A percentile compares a stretch with the other conserved stretches of the same genome.
phyloP scores from a whole-genome alignment of 2,329 filamentous ascomycete genomes.

The Aspergillus aculeatus region DNA sequence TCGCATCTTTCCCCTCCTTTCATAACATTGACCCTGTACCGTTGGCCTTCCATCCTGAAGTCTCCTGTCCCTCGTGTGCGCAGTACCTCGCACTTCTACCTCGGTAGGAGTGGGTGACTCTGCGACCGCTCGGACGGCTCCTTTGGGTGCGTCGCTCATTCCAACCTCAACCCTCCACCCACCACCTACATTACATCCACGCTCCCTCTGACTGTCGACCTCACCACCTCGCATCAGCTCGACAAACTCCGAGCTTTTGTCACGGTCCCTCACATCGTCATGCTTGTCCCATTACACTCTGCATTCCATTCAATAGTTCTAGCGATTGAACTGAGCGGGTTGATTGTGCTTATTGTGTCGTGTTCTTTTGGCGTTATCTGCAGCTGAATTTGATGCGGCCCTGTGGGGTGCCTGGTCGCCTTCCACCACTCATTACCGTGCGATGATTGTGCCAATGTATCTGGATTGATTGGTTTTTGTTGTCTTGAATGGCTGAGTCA shows the following conservation, averaged over 20 bases:
- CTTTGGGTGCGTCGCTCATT: conserved; percentile 4
- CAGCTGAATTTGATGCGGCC: conserved; percentile 14
- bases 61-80: conserved; percentile 3
- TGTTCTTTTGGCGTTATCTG: conserved; percentile 7
- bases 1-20: conserved; percentile 7
- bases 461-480: conserved; percentile 11
- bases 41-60: conserved; percentile 12
- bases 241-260: conserved; percentile 14
- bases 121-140: not conserved
- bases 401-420: conserved; percentile 13
- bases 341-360: conserved; percentile 24
- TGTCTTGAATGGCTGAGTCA: conserved; percentile 8
- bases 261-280: conserved; percentile 15
- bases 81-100: not conserved
- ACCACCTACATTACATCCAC: conserved; percentile 3
- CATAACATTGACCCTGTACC: conserved; percentile 7
- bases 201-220: not conserved
- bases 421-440: conserved; percentile 20
- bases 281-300: conserved; percentile 15
- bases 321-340: conserved; percentile 33
- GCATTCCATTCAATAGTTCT: conserved; percentile 27
- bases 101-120: not conserved
- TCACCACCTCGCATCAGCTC: conserved; percentile 1
- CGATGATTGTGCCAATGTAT: conserved; percentile 16
- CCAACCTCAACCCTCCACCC: not conserved